These are phyloP conservation scores for Melocanna baccifera DNA, from an alignment of 176 grass and related monocot species.

Conservation along the genomic window DNA sequence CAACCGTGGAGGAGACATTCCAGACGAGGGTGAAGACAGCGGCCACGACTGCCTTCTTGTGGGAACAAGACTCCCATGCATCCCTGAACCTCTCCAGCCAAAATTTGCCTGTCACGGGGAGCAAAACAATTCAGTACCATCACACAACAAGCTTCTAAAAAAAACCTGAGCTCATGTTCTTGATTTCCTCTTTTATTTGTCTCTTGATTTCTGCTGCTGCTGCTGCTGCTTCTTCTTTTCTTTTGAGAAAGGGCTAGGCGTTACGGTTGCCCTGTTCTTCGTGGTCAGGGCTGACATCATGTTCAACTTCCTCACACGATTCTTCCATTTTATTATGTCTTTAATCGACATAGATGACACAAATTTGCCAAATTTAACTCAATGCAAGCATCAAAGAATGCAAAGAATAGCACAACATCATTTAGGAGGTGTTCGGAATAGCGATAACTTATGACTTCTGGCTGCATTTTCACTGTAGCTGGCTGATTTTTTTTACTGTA, in stretches of 20 bases:
- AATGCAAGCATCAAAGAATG: constrained; percentile 11
- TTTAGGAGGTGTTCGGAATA: too few relatives aligned
- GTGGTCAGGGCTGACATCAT: constrained; percentile 8
- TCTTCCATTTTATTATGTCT: neutral
- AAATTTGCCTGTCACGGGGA: constrained; percentile 51
- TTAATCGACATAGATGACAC: neutral
- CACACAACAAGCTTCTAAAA: neutral
- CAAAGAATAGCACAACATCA: constrained; percentile 25
- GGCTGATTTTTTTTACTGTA: too few relatives aligned
- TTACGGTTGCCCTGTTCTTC: constrained; percentile 5
- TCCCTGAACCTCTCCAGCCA: constrained; percentile 90
- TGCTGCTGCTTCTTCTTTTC: neutral
- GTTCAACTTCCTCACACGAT: neutral
- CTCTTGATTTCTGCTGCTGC: neutral
- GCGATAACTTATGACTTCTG: too few relatives aligned
- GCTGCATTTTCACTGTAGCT: too few relatives aligned
- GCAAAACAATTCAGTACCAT: neutral
- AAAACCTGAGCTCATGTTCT: neutral
- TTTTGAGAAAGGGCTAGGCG: neutral
- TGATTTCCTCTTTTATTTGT: neutral
- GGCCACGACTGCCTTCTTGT: constrained; percentile 83
- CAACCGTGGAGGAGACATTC: constrained; percentile 78
- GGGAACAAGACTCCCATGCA: constrained; percentile 86
- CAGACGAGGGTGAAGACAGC: constrained; percentile 81
- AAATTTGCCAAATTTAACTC: neutral